These are phyloP conservation scores for Aspergillus haitiensis DNA, from an alignment of 495 filamentous ascomycete species.

Conservation along the genomic window DNA sequence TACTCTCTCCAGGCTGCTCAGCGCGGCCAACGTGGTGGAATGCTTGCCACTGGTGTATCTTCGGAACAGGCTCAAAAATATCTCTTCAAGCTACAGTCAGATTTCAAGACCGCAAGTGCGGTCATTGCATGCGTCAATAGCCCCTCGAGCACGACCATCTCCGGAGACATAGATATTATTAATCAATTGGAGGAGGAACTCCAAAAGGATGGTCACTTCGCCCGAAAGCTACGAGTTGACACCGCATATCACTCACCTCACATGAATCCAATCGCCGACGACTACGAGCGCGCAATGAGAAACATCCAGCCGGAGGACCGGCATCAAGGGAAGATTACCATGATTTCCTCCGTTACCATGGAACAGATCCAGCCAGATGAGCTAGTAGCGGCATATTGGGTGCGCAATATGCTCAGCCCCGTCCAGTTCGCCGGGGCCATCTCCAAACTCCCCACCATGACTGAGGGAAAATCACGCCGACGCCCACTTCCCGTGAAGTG, in stretches of 20 bases:
- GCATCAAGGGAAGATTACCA: slow-evolving; percentile 13
- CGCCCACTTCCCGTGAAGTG: neutral
- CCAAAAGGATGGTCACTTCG: slow-evolving; percentile 20
- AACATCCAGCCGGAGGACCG: neutral
- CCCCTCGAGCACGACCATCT: slow-evolving; percentile 40
- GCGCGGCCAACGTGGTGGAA: slow-evolving; percentile 38
- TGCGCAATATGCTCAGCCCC: slow-evolving; percentile 29
- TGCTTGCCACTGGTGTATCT: slow-evolving; percentile 52
- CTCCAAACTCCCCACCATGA: neutral
- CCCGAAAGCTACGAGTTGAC: neutral
- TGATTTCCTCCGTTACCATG: slow-evolving; percentile 29
- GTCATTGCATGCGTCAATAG: slow-evolving; percentile 44
- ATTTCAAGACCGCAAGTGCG: neutral
- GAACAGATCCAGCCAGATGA: slow-evolving; percentile 16
- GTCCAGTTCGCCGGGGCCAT: slow-evolving; percentile 20
- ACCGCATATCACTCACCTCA: slow-evolving; percentile 9
- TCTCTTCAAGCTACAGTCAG: neutral
- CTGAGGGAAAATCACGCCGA: neutral
- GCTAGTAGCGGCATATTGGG: slow-evolving; percentile 29
- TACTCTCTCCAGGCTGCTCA: slow-evolving; percentile 13
- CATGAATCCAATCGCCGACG: slow-evolving; percentile 1
- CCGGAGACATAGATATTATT: slow-evolving; percentile 27
- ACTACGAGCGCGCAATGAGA: neutral
- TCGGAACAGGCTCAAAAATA: slow-evolving; percentile 17
- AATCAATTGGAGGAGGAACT: slow-evolving; percentile 22